Percentiles rank a stretch among this genome's conserved stretches.
Evolutionary conservation across 441 rosid species (phyloP).

Genomic region (Francoa sonchifolia): DNA sequence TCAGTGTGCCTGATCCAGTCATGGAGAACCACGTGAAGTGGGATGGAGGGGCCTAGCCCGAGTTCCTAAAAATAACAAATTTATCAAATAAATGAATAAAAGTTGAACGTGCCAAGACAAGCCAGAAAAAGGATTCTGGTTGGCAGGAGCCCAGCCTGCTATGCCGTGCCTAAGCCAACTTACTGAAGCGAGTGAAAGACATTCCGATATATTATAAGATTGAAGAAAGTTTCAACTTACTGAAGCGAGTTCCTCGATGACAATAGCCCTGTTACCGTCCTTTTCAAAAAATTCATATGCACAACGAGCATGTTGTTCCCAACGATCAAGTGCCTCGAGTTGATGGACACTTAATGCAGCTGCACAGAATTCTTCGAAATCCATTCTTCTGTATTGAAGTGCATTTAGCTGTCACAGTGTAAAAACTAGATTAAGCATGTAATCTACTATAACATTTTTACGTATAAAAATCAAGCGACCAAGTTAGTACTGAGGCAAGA

Average conservation of each 20-base stretch:
- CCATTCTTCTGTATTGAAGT: conserved; percentile 83
- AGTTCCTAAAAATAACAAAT: conserved; percentile 89
- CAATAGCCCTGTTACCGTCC: conserved; percentile 81
- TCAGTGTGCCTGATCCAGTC: conserved; percentile 92
- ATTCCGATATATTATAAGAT: too few species aligned
- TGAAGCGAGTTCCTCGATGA: conserved; percentile 82
- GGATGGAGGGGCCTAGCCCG: conserved; percentile 73
- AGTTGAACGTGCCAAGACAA: too few species aligned
- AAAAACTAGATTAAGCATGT: too few species aligned
- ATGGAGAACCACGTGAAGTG: conserved; percentile 79
- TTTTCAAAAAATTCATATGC: conserved; percentile 90
- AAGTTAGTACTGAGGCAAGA: conserved; percentile 44
- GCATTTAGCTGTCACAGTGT: conserved; percentile 46
- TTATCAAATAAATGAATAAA: too few species aligned
- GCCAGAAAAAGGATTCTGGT: too few species aligned
- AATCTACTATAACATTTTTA: not conserved
- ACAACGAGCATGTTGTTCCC: conserved; percentile 94
- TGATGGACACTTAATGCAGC: conserved; percentile 77
- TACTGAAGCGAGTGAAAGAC: too few species aligned
- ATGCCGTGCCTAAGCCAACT: too few species aligned
- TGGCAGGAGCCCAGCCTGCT: too few species aligned
- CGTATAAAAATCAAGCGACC: conserved; percentile 4
- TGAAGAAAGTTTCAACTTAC: conserved; percentile 33
- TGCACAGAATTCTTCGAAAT: conserved; percentile 79
- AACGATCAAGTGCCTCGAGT: conserved; percentile 73